phyloP scores from a whole-genome alignment of 2,329 filamentous ascomycete genomes.

The Monilinia aucupariae region DNA sequence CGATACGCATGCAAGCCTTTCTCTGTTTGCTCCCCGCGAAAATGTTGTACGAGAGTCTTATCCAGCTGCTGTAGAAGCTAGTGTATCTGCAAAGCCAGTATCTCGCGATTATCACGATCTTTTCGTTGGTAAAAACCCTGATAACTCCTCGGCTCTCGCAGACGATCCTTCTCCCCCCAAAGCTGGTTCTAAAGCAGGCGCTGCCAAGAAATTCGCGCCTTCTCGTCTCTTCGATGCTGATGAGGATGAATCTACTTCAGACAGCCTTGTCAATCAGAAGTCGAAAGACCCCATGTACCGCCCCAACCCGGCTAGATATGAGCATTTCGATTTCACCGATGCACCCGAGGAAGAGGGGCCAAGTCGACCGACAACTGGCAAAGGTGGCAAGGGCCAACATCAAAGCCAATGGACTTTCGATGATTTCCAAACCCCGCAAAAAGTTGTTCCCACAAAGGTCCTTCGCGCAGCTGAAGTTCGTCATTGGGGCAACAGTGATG shows the following conservation, averaged over 20 bases:
- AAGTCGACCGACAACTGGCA: slow-evolving; percentile 21
- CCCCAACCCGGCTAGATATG: slow-evolving; percentile 72
- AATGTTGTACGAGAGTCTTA: slow-evolving; percentile 48
- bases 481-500: slow-evolving; percentile 72
- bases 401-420: slow-evolving; percentile 79
- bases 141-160: slow-evolving; percentile 24
- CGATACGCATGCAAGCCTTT: slow-evolving; percentile 65
- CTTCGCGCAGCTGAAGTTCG: slow-evolving; percentile 63
- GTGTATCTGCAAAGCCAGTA: slow-evolving; percentile 64
- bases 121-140: slow-evolving; percentile 45
- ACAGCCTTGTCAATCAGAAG: slow-evolving; percentile 39
- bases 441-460: slow-evolving; percentile 56
- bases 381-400: slow-evolving; percentile 51
- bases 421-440: slow-evolving; percentile 79
- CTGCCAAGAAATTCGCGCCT: slow-evolving; percentile 56
- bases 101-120: slow-evolving; percentile 67
- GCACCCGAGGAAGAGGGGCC: slow-evolving; percentile 41
- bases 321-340: slow-evolving; percentile 79
- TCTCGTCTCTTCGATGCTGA: slow-evolving; percentile 60
- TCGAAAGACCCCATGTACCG: slow-evolving; percentile 44
- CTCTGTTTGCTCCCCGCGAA: slow-evolving; percentile 68
- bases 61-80: slow-evolving; percentile 52
- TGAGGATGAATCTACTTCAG: slow-evolving; percentile 43
- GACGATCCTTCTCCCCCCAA: slow-evolving; percentile 25
- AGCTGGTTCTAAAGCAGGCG: slow-evolving; percentile 48